These are phyloP conservation scores for Penicillium canescens DNA, from an alignment of 495 filamentous ascomycete species.

Conservation along the genomic window DNA sequence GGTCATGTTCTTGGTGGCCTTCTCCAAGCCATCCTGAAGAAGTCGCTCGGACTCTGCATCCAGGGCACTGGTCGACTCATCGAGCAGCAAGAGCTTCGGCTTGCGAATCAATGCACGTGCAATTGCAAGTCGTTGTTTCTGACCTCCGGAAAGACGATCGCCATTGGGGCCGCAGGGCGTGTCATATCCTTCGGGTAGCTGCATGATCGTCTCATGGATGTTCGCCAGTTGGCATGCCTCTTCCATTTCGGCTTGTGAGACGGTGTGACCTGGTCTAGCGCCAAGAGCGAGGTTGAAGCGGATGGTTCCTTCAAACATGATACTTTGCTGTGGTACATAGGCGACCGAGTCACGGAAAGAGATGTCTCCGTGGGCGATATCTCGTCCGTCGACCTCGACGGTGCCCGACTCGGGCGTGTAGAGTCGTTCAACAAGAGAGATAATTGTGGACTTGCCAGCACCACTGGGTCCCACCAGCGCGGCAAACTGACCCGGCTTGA, in stretches of 20 bases:
- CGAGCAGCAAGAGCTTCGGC: constrained; percentile 66
- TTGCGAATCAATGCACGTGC: constrained; percentile 71
- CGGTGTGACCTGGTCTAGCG: constrained; percentile 35
- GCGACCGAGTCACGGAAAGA: constrained; percentile 47
- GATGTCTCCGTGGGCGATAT: constrained; percentile 32
- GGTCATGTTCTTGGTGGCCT: constrained; percentile 64
- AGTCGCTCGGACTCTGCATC: constrained; percentile 70
- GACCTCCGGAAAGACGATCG: constrained; percentile 64
- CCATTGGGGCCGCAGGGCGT: constrained; percentile 63
- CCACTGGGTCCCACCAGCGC: constrained; percentile 63
- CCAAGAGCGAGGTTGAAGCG: constrained; percentile 52
- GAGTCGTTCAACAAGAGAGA: constrained; percentile 60
- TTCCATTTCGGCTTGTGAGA: constrained; percentile 47
- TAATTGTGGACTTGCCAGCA: constrained; percentile 62
- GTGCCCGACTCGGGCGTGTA: constrained; percentile 45
- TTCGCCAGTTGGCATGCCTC: constrained; percentile 55
- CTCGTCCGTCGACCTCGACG: constrained; percentile 35
- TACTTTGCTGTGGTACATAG: constrained; percentile 52
- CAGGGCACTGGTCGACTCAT: constrained; percentile 74
- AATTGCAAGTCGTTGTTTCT: constrained; percentile 72
- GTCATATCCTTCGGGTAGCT: constrained; percentile 60
- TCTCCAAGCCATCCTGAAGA: constrained; percentile 66
- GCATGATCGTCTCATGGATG: constrained; percentile 55
- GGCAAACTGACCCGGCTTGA: constrained; percentile 57
- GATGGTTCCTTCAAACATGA: constrained; percentile 52